These are phyloP conservation scores for Saturnispora bothae DNA, from an alignment of 805 yeast genomes.

Conservation along the genomic window DNA sequence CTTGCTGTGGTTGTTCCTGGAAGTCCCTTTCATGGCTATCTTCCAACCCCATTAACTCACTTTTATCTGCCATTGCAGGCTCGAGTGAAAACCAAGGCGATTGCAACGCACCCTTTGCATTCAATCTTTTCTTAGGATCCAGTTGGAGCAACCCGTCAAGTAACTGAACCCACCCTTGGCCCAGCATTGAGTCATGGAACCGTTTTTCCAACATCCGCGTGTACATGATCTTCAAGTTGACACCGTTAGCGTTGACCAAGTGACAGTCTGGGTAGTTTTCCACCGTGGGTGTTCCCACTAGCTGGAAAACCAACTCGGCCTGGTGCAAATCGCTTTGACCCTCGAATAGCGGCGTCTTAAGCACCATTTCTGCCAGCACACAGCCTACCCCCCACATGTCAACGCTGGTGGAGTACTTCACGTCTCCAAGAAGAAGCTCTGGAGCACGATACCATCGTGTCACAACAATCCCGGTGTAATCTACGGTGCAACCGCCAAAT, in stretches of 20 bases:
- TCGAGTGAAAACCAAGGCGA: constrained; percentile 58
- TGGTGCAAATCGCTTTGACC: constrained; percentile 86
- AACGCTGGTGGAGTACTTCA: constrained; percentile 82
- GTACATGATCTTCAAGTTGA: constrained; percentile 23
- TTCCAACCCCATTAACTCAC: constrained; percentile 55
- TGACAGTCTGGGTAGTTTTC: constrained; percentile 52
- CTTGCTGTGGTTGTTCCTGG: constrained; percentile 19
- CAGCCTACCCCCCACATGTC: constrained; percentile 98
- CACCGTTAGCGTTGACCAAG: constrained; percentile 45
- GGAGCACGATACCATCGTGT: constrained; percentile 98
- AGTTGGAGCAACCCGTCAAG: constrained; percentile 52
- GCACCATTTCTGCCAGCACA: constrained; percentile 85
- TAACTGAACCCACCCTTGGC: constrained; percentile 40
- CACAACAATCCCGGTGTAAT: constrained; percentile 63
- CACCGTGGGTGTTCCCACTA: constrained; percentile 70
- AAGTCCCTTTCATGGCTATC: constrained; percentile 87
- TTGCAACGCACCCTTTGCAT: constrained; percentile 68
- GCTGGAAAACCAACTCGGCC: constrained; percentile 65
- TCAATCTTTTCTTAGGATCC: constrained; percentile 63
- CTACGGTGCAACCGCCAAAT: constrained; percentile 46
- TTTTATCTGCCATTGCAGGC: constrained; percentile 52
- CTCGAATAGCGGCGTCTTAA: constrained; percentile 69
- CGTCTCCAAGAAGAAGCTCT: constrained; percentile 77
- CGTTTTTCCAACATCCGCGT: constrained; percentile 36
- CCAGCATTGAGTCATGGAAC: constrained; percentile 29